Percentiles rank a stretch among this genome's conserved stretches.
These are phyloP conservation scores for Curvularia eragrostidis DNA, from an alignment of 2,329 filamentous ascomycete genomes.

Conservation along the genomic window DNA sequence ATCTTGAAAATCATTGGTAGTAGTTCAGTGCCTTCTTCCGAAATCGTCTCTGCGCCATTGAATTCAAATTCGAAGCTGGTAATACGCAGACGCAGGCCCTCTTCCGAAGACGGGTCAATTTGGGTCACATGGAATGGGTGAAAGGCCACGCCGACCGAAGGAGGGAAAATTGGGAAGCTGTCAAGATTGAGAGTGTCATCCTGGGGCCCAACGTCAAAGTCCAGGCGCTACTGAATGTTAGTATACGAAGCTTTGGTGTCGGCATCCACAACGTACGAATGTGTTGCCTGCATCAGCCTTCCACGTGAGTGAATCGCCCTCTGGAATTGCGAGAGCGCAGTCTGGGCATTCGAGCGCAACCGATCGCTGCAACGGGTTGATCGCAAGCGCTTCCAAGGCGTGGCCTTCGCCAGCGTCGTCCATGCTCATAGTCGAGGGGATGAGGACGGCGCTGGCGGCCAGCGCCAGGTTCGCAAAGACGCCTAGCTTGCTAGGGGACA, in stretches of 20 bases:
- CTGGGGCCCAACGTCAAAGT: slow-evolving; percentile 45
- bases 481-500: slow-evolving; percentile 43
- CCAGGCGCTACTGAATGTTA: slow-evolving; percentile 43
- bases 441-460: slow-evolving; percentile 46
- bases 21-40: slow-evolving; percentile 47
- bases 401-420: slow-evolving; percentile 42
- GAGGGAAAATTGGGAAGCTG: slow-evolving; percentile 50
- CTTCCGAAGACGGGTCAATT: slow-evolving; percentile 36
- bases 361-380: slow-evolving; percentile 44
- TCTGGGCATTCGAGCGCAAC: slow-evolving; percentile 44
- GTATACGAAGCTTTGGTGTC: slow-evolving; percentile 13
- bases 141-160: slow-evolving; percentile 39
- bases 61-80: slow-evolving; percentile 48
- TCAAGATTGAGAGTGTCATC: slow-evolving; percentile 45
- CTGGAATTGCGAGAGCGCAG: slow-evolving; percentile 40
- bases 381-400: slow-evolving; percentile 38
- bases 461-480: slow-evolving; percentile 47
- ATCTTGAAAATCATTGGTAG: slow-evolving; percentile 50
- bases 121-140: slow-evolving; percentile 46
- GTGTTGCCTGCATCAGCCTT: slow-evolving; percentile 41
- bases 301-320: slow-evolving; percentile 37
- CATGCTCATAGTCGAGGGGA: slow-evolving; percentile 41
- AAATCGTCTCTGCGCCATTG: slow-evolving; percentile 44
- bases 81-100: slow-evolving; percentile 42
- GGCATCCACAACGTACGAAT: slow-evolving; percentile 37